Evolutionary conservation across 148 eudicot genomes (phyloP).

Genomic region (Limonium bicolor): DNA sequence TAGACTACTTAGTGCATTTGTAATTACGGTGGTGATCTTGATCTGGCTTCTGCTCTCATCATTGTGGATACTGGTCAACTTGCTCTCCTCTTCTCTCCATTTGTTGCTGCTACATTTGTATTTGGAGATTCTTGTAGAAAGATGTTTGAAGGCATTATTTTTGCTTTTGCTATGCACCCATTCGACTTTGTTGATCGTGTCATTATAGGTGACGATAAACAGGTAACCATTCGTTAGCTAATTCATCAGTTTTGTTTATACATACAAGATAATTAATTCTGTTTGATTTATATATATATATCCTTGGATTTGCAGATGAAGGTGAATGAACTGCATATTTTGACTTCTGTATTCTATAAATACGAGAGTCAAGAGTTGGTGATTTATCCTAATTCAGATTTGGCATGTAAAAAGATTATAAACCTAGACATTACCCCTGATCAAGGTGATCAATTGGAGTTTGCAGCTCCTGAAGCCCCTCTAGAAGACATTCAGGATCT

Average conservation of each 20-base stretch:
- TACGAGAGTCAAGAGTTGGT: constrained; percentile 5
- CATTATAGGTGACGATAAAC: constrained; percentile 15
- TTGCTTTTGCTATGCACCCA: constrained; percentile 36
- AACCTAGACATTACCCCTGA: neutral
- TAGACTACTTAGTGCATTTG: constrained; percentile 21
- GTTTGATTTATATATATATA: neutral
- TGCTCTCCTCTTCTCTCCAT: constrained; percentile 22
- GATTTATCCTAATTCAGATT: constrained; percentile 2
- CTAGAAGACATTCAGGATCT: neutral
- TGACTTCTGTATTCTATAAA: constrained; percentile 1
- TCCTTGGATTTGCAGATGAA: constrained; percentile 1
- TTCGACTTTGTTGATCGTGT: constrained; percentile 39
- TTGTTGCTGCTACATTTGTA: constrained; percentile 25
- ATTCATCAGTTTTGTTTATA: too few species aligned
- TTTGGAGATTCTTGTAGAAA: constrained; percentile 33
- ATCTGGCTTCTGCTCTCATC: constrained; percentile 27
- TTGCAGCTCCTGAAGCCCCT: neutral
- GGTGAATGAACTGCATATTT: constrained; percentile 4
- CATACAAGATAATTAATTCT: neutral
- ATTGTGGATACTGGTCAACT: constrained; percentile 26
- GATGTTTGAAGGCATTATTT: constrained; percentile 34
- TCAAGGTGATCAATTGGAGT: constrained; percentile 2
- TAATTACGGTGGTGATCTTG: constrained; percentile 13
- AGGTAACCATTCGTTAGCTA: neutral
- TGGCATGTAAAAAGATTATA: constrained; percentile 1